Conservation (phyloP, 1,284 basidiomycete genomes). For the Laetiporus sulphureus region DNA sequence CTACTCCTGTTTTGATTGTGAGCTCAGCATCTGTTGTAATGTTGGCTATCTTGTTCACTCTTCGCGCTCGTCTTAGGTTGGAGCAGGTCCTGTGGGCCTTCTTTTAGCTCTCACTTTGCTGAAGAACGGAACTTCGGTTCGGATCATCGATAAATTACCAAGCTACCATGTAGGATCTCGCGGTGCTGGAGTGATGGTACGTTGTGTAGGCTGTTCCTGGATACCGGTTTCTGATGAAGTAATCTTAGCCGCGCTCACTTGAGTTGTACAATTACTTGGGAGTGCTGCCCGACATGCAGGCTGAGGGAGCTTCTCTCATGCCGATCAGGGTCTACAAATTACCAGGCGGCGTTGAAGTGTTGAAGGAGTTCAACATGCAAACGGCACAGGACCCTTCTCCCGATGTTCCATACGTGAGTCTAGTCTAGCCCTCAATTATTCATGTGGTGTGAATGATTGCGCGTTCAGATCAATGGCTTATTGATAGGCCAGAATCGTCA, state of each 20-base stretch:
- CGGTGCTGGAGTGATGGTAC: conserved; percentile 21
- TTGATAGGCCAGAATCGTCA: conserved; percentile 22
- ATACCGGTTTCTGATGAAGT: neutral
- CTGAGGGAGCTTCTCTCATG: neutral
- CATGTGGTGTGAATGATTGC: neutral
- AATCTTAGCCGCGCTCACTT: conserved; percentile 13
- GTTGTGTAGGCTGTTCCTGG: neutral
- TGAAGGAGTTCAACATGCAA: conserved; percentile 5
- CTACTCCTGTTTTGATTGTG: too few species aligned
- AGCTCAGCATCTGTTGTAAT: too few species aligned
- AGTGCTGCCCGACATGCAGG: conserved; percentile 9
- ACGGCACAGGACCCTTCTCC: conserved; percentile 10
- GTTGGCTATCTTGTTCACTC: too few species aligned
- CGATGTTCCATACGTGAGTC: conserved; percentile 14
- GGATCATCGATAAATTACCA: conserved; percentile 27
- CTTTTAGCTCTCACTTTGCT: conserved; percentile 14
- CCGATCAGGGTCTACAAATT: conserved; percentile 9
- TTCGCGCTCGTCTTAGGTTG: conserved; percentile 16
- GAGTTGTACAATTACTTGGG: conserved; percentile 14
- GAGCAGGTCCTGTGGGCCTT: conserved; percentile 19
- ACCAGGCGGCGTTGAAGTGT: conserved; percentile 7
- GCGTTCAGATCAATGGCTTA: conserved; percentile 6
- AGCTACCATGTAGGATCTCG: conserved; percentile 17
- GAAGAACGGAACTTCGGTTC: conserved; percentile 21
- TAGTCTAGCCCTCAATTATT: neutral